Evolutionary conservation across 805 yeast genomes (phyloP), one percentile per base, ranked within the genome.

Genomic region (Kazachstania africana): DNA sequence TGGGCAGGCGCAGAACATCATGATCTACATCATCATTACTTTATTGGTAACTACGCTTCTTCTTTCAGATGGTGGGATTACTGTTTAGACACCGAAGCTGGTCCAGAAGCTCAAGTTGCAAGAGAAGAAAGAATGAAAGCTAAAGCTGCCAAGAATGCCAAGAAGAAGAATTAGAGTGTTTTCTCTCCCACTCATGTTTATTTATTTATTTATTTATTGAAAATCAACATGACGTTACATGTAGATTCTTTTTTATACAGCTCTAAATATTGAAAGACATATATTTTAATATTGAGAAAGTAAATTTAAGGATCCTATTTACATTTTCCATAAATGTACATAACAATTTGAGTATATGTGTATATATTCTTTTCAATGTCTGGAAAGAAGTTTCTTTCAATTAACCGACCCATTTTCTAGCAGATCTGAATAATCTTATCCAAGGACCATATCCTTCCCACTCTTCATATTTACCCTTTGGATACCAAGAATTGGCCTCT

Each of bases 1-100:
- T 87, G 97, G 96, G 94, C 96, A 4, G 97, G 97, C 43, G 95
- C 96, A 15, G 95, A 82, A 50, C 97, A 88, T 60, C 97, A 88
- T 57, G 98, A 88, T 60, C 82, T 82, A 60, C 98, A 88, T 56
- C 98, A 88, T 58, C 94, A 82, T 57, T 85, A 79, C 63, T 88
- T 88, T 61, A 80, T 84, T 47, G 97, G 97, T 44, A 85, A 87
- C 60, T 88, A 84, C 57, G 91, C 96, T 18, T 80, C 94, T 27
- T 75, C 87, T 23, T 91, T 88, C 72, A 78, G 96, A 63, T 82
- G 94, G 83, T 85, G 94, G 93, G 98, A 88, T 62, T 80, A 63
- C 60, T 53, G 75, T 40, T 64, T 88, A 45, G 78, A 78, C 55
- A 87, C 98, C n/a, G 93, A 83, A 60, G 82, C 88, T 43, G 94